Evolutionary conservation across 2,329 filamentous ascomycete genomes (phyloP).

Genomic region (Colletotrichum musicola): DNA sequence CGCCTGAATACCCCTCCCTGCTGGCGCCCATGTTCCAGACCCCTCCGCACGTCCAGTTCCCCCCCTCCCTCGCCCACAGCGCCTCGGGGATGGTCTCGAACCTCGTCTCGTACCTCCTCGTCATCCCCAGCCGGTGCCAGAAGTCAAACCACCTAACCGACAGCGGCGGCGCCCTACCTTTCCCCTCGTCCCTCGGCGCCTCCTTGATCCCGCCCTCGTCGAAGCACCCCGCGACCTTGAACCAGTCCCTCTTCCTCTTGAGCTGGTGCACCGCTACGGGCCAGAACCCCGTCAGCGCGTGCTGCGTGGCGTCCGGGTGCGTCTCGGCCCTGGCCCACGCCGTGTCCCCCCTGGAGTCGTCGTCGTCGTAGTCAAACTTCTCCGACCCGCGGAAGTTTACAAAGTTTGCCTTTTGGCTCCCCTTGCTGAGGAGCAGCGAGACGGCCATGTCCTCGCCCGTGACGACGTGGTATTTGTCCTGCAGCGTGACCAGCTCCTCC

Average conservation of each 20-base stretch:
- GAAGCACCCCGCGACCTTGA: conserved; percentile 48
- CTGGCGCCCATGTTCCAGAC: conserved; percentile 44
- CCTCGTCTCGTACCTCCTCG: conserved; percentile 39
- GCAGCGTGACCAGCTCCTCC: conserved; percentile 44
- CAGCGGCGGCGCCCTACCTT: conserved; percentile 26
- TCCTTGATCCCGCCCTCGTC: conserved; percentile 45
- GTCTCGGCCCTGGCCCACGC: conserved; percentile 45
- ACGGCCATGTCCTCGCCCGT: conserved; percentile 48
- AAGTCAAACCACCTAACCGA: conserved; percentile 44
- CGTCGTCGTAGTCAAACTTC: conserved; percentile 48
- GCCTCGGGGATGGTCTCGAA: conserved; percentile 43
- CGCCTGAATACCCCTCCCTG: conserved; percentile 32
- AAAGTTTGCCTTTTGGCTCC: conserved; percentile 42
- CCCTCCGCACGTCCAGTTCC: conserved; percentile 44
- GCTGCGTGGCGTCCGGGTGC: conserved; percentile 42
- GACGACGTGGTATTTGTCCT: conserved; percentile 43
- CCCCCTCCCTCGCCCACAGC: conserved; percentile 40
- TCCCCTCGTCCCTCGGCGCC: conserved; percentile 19
- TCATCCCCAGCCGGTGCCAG: conserved; percentile 41
- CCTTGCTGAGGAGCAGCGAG: conserved; percentile 46
- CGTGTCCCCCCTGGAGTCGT: conserved; percentile 44
- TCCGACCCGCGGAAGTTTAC: conserved; percentile 47
- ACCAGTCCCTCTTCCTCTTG: conserved; percentile 43
- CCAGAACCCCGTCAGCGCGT: conserved; percentile 43
- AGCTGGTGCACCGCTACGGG: conserved; percentile 46